Conservation (phyloP, 441 rosid species). For the Erysimum cheiri region DNA sequence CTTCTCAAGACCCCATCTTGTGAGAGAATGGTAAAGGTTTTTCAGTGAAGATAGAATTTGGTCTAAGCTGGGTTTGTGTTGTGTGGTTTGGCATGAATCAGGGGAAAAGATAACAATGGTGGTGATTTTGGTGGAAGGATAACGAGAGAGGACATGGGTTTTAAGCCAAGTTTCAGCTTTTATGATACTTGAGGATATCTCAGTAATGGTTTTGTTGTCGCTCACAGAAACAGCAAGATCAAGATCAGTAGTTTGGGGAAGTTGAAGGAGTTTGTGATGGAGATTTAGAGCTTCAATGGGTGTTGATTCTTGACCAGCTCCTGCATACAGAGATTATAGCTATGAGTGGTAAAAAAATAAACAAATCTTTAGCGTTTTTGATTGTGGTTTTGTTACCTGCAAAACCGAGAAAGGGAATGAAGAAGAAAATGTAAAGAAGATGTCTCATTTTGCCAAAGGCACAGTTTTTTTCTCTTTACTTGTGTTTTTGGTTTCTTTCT, state of each 20-base stretch:
- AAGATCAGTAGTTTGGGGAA: conserved; percentile 40
- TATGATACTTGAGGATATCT: conserved; percentile 61
- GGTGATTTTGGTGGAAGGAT: conserved; percentile 65
- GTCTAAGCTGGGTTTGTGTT: conserved; percentile 47
- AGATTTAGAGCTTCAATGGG: conserved; percentile 47
- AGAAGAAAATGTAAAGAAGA: conserved; percentile 44
- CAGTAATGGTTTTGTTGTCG: conserved; percentile 49
- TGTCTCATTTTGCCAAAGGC: conserved; percentile 47
- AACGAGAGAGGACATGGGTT: conserved; percentile 63
- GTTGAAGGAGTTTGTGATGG: conserved; percentile 38
- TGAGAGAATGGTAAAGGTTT: conserved; percentile 66
- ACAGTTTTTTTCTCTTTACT: conserved; percentile 10
- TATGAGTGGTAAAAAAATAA: conserved; percentile 4
- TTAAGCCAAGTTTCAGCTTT: conserved; percentile 83
- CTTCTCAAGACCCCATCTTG: conserved; percentile 74
- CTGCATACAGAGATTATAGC: conserved; percentile 43
- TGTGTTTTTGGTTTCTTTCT: conserved; percentile 31
- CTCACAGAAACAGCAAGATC: conserved; percentile 57
- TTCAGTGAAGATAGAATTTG: conserved; percentile 54
- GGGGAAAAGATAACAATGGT: conserved; percentile 62
- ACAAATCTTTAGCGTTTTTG: not conserved
- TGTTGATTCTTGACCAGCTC: conserved; percentile 63
- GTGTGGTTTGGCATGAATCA: conserved; percentile 50
- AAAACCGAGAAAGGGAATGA: conserved; percentile 54
- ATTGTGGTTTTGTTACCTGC: conserved; percentile 50